Evolutionary conservation across 1,284 basidiomycete genomes (phyloP), one percentile per base, ranked within the genome.

Genomic region (Ceratobasidium sp.): DNA sequence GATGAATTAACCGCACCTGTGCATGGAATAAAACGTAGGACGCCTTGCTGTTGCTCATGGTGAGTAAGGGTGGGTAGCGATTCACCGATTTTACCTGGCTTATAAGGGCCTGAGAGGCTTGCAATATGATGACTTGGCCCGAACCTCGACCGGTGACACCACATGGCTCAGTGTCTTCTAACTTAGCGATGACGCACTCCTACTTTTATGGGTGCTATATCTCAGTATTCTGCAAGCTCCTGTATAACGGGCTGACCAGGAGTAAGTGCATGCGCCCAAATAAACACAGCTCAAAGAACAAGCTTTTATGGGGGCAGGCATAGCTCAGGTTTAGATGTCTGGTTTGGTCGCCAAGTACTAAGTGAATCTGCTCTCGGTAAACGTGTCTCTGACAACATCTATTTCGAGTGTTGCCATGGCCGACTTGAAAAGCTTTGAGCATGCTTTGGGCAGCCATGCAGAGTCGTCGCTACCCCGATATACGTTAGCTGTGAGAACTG

Each of bases 361-460:
- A n/a, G 27, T 63, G 16, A 76, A 53, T 19, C 41, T 51, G 37
- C 61, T 76, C 11, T 65, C 54, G 31, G 51, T 64, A 27, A 73
- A 74, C n/a, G 24, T 58, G 2, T 63, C 53, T n/a, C 66, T 73
- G 24, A 76, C 54, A 46, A 76, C 72, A 1, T 58, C 72, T 41
- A 62, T 54, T 43, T 71, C 66, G 11, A 76, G 61, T 27, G 75
- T 76, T 37, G 59, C 68, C 29, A 29, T 56, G 19, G 61, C 63
- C 5, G 49, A 54, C 39, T 54, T 62, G 43, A 53, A 22, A 39
- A 76, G 37, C 16, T 43, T 74, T 6, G 75, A 73, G 41, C 75
- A 76, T 37, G 75, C 69, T 49, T 76, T 56, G 8, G 56, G 41
- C 11, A 76, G 22, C 75, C 75, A 76, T 31, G 27, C 9, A 58